phyloP scores from a whole-genome alignment of 306 rosid genomes.

The Heteromeles arbutifolia region DNA sequence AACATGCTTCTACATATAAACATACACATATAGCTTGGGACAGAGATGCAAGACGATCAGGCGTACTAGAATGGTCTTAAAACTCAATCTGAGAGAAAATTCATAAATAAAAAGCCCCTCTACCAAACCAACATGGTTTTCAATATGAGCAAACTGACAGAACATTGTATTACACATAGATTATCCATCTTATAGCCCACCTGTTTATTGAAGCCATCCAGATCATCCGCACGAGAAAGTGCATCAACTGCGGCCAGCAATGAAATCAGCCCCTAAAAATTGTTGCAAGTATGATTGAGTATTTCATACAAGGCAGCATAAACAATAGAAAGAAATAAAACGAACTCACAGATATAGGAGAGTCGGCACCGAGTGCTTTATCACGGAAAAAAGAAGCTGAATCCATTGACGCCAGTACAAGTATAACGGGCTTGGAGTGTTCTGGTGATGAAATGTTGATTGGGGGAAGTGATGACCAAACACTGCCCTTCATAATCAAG shows the following conservation, averaged over 20 bases:
- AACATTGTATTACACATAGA: not conserved
- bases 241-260: constrained; percentile 83
- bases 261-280: constrained; percentile 70
- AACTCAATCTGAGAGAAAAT: not conserved
- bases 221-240: constrained; percentile 58
- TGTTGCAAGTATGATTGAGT: constrained; percentile 13
- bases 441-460: constrained; percentile 48
- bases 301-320: constrained; percentile 7
- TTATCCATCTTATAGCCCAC: constrained; percentile 29
- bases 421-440: constrained; percentile 57
- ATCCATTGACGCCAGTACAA: constrained; percentile 80
- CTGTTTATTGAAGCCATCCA: constrained; percentile 64
- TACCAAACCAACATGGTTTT: not conserved
- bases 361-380: constrained; percentile 80
- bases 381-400: constrained; percentile 94
- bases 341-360: constrained; percentile 77
- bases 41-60: too few species aligned
- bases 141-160: not conserved
- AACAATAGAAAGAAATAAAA: constrained; percentile 12
- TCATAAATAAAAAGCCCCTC: not conserved
- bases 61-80: not conserved
- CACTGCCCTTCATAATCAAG: constrained; percentile 75
- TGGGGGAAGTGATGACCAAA: constrained; percentile 94
- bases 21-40: not conserved
- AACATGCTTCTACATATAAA: not conserved